These are phyloP conservation scores for Chalaropsis thielavioides DNA, from an alignment of 2,329 filamentous ascomycete species.

Conservation along the genomic window DNA sequence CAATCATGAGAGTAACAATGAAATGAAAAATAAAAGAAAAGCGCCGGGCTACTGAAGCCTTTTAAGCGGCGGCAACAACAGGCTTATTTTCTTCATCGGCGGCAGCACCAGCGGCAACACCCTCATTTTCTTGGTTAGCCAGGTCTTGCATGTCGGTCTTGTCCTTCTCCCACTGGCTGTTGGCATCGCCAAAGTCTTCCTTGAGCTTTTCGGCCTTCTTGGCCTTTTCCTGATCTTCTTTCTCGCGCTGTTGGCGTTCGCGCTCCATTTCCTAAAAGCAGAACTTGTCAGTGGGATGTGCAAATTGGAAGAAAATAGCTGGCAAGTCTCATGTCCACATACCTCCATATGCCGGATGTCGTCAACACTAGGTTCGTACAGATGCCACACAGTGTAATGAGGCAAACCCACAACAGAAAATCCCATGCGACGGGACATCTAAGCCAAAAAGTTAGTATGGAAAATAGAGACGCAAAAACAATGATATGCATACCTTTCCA, in stretches of 20 bases:
- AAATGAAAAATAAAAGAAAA: conserved; percentile 9
- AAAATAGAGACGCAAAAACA: neutral
- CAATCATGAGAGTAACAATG: conserved; percentile 10
- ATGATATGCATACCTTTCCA: conserved; percentile 57
- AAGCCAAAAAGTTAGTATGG: conserved; percentile 17
- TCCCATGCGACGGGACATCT: conserved; percentile 96
- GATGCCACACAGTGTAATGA: conserved; percentile 98
- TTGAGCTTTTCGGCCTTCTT: conserved; percentile 66
- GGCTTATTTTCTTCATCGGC: neutral
- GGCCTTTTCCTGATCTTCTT: conserved; percentile 51
- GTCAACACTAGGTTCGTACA: conserved; percentile 97
- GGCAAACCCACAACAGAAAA: conserved; percentile 91
- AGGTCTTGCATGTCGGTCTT: conserved; percentile 63
- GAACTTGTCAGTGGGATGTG: conserved; percentile 17
- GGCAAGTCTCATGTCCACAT: conserved; percentile 12
- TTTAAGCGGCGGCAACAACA: conserved; percentile 2
- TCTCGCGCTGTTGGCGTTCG: conserved; percentile 65
- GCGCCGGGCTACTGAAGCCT: neutral
- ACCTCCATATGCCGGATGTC: conserved; percentile 94
- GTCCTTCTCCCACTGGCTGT: conserved; percentile 77
- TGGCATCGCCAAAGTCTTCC: conserved; percentile 62
- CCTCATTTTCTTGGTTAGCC: conserved; percentile 17
- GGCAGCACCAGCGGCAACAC: conserved; percentile 1
- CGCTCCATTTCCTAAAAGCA: conserved; percentile 68
- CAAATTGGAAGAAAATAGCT: neutral